Conservation (phyloP, 352 stramenopile species). For the Pythium dissimile region DNA sequence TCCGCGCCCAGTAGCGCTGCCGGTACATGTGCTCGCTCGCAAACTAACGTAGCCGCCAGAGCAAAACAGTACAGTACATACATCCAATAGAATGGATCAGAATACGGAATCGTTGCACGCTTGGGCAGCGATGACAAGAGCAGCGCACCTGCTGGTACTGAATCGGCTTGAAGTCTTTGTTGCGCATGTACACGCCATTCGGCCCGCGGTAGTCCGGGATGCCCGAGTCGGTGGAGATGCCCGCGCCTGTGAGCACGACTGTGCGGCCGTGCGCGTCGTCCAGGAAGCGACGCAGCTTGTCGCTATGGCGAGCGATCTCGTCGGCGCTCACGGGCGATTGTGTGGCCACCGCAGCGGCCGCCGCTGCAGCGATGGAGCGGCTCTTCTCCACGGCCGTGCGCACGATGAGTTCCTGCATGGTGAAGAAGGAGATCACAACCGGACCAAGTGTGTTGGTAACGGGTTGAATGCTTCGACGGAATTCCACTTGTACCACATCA, state of each 20-base stretch:
- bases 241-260: slow-evolving; percentile 90
- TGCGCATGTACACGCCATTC: slow-evolving; percentile 93
- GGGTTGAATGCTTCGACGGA: slow-evolving; percentile 7
- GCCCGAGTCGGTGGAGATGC: slow-evolving; percentile 95
- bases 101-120: too few species aligned
- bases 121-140: not conserved
- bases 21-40: slow-evolving; percentile 63
- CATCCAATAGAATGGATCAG: too few species aligned
- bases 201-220: slow-evolving; percentile 97
- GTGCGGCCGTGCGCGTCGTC: slow-evolving; percentile 45
- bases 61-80: too few species aligned
- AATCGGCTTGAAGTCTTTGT: slow-evolving; percentile 93
- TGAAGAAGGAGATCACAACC: not conserved
- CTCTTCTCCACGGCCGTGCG: slow-evolving; percentile 22
- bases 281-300: slow-evolving; percentile 50
- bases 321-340: slow-evolving; percentile 2
- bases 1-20: slow-evolving; percentile 93
- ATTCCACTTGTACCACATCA: not conserved
- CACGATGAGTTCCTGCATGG: slow-evolving; percentile 29
- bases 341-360: slow-evolving; percentile 13
- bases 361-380: slow-evolving; percentile 15
- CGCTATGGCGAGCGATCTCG: slow-evolving; percentile 27
- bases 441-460: too few species aligned
- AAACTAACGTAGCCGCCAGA: too few species aligned
- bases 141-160: slow-evolving; percentile 93